Evolutionary conservation across 2,329 filamentous ascomycete species (phyloP), one percentile per base, ranked within the genome.

Genomic region (Gaeumannomyces sp.): DNA sequence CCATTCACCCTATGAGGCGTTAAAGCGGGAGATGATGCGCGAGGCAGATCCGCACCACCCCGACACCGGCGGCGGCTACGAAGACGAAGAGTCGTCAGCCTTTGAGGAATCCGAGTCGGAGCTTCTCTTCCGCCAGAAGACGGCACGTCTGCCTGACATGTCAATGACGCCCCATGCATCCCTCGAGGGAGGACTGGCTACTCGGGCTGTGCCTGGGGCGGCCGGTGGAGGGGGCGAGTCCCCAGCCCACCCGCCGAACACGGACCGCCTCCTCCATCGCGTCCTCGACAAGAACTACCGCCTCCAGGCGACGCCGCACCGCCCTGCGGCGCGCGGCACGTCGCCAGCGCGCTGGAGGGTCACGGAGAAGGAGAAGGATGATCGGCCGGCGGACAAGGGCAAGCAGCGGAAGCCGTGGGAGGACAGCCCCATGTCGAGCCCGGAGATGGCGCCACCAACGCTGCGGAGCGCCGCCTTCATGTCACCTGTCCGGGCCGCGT

Each of bases 231-330:
- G 27, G 25, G 67, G 68, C 29, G 64, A 64, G 25, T 72, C 53
- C 67, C 58, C 27, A 6, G 28, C 25, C 19, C 10, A 22, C 25
- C 56, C 56, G 56, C 73, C 67, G 73, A 81, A 80, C 71, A 85
- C 87, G 66, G 92, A 97, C 73, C 91, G 91, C 3, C 81, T 98
- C 11, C 83, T 99, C 57, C 94, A 98, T 75, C 91, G 90, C 66
- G 83, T 98, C n/a, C 85, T 96, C 6, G 93, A 98, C 80, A 97
- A 96, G 77, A 97, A 91, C 65, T 99, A 96, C 79, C 91, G 94
- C 38, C 83, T 99, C 29, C 92, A 96, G 76, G 92, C 94, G 7
- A 99, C 95, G 13, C 95, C 95, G 0, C 88, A 95, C 69, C 89
- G 87, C 71, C 71, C 69, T 4, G 73, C 74, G 4, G 69, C 76